Percentiles rank a stretch among this genome's conserved stretches.
phyloP scores from a whole-genome alignment of 768 basidiomycete genomes.

The Austroboletus eburneus region DNA sequence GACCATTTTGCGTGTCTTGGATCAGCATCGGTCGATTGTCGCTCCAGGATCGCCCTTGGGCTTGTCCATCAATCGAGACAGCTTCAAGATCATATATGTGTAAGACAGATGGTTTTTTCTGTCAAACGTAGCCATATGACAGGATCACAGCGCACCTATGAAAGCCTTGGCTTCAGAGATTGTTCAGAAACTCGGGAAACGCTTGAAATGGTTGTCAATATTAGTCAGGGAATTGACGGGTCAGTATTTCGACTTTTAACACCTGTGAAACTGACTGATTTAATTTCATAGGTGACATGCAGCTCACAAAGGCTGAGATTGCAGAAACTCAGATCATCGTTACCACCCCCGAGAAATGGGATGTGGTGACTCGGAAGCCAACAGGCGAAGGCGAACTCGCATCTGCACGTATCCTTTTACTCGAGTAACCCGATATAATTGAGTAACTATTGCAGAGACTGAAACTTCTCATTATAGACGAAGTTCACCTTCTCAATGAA shows the following conservation, averaged over 20 bases:
- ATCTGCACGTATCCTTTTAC: slow-evolving; percentile 50
- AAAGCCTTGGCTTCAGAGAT: slow-evolving; percentile 97
- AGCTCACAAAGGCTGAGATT: slow-evolving; percentile 90
- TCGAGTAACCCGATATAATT: background rate
- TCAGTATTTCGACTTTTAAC: slow-evolving; percentile 23
- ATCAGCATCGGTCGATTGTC: slow-evolving; percentile 53
- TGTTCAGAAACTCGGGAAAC: slow-evolving; percentile 85
- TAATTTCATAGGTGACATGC: slow-evolving; percentile 74
- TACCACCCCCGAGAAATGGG: slow-evolving; percentile 99
- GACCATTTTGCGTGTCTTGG: slow-evolving; percentile 81
- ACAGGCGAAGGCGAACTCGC: slow-evolving; percentile 97
- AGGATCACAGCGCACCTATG: slow-evolving; percentile 78
- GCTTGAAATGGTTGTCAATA: slow-evolving; percentile 84
- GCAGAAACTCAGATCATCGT: slow-evolving; percentile 96
- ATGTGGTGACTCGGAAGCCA: slow-evolving; percentile 96
- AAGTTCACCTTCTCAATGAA: slow-evolving; percentile 95
- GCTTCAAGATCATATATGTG: slow-evolving; percentile 98
- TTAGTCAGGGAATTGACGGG: slow-evolving; percentile 89
- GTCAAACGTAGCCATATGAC: background rate
- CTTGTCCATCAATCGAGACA: slow-evolving; percentile 56
- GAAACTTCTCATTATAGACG: slow-evolving; percentile 94
- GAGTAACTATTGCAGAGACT: slow-evolving; percentile 54
- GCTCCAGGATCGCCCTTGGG: slow-evolving; percentile 32
- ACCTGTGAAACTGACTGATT: background rate
- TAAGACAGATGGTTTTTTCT: slow-evolving; percentile 30